phyloP scores from a whole-genome alignment of 2,329 filamentous ascomycete species.

The Fusarium neocosmosporiellum region DNA sequence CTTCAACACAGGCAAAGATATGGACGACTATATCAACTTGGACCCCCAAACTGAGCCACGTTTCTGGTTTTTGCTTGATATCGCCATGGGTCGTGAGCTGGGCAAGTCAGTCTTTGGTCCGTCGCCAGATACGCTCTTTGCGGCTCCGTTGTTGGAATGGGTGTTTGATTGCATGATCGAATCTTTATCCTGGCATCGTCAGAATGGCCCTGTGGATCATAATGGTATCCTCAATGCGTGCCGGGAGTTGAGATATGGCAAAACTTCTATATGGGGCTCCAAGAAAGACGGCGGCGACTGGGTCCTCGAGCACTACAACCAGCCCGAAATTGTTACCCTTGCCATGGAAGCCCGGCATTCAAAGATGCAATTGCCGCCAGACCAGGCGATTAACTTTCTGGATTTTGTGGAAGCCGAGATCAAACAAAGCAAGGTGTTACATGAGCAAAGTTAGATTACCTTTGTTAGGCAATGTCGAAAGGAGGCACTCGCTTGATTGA shows the following conservation, averaged over 20 bases:
- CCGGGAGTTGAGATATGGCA: neutral
- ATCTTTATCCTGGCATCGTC: slow-evolving; percentile 13
- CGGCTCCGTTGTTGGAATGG: neutral
- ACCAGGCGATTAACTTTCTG: neutral
- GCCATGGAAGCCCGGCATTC: neutral
- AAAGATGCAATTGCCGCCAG: neutral
- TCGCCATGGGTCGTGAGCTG: slow-evolving; percentile 8
- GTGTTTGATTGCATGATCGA: slow-evolving; percentile 5
- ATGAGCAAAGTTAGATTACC: neutral
- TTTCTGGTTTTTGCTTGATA: slow-evolving; percentile 22
- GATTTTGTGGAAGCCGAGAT: neutral
- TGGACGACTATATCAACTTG: slow-evolving; percentile 8
- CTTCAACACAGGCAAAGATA: slow-evolving; percentile 14
- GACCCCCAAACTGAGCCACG: slow-evolving; percentile 10
- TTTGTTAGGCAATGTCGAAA: neutral
- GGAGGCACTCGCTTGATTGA: neutral
- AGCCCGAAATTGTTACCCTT: neutral
- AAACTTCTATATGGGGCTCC: neutral
- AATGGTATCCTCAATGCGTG: slow-evolving; percentile 21
- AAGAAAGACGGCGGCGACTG: neutral
- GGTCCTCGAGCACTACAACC: neutral
- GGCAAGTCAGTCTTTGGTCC: slow-evolving; percentile 2
- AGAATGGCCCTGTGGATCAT: neutral
- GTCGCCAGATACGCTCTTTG: neutral
- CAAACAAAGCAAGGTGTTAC: neutral